These are phyloP conservation scores for Globisporangium iwayamae DNA, from an alignment of 352 stramenopile species.

Conservation along the genomic window DNA sequence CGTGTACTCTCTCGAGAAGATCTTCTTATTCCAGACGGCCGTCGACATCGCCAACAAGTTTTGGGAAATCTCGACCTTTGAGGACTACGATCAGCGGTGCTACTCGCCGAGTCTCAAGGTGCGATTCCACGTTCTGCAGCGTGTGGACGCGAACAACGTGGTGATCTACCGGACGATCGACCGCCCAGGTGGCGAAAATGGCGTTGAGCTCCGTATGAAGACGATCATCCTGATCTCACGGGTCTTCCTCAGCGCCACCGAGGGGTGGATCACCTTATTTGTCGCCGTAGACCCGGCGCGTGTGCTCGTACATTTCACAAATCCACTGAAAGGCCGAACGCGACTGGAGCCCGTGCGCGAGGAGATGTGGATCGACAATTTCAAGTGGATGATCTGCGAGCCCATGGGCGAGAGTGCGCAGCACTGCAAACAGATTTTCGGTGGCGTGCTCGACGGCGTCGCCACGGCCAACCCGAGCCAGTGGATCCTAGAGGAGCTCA, in stretches of 20 bases:
- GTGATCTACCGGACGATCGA: slow-evolving; percentile 21
- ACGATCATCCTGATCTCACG: slow-evolving; percentile 14
- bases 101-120: slow-evolving; percentile 19
- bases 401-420: slow-evolving; percentile 11
- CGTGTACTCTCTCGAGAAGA: slow-evolving; percentile 18
- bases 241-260: not conserved
- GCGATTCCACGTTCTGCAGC: slow-evolving; percentile 17
- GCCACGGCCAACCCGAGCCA: slow-evolving; percentile 15
- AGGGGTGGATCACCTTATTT: slow-evolving; percentile 10
- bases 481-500: slow-evolving; percentile 20
- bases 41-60: slow-evolving; percentile 4
- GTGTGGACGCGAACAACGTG: slow-evolving; percentile 13
- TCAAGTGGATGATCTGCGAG: slow-evolving; percentile 18
- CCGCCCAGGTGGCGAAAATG: not conserved
- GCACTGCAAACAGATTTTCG: slow-evolving; percentile 15
- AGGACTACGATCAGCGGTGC: not conserved
- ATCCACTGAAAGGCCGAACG: not conserved
- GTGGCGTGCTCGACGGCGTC: slow-evolving; percentile 12
- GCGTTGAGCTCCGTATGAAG: slow-evolving; percentile 13
- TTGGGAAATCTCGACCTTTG: slow-evolving; percentile 1
- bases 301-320: slow-evolving; percentile 1
- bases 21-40: slow-evolving; percentile 7
- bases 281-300: slow-evolving; percentile 12
- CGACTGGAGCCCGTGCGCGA: slow-evolving; percentile 10
- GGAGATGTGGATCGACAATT: slow-evolving; percentile 19